Evolutionary conservation across 2,329 filamentous ascomycete species (phyloP).

Genomic region (Clathrospora elynae): DNA sequence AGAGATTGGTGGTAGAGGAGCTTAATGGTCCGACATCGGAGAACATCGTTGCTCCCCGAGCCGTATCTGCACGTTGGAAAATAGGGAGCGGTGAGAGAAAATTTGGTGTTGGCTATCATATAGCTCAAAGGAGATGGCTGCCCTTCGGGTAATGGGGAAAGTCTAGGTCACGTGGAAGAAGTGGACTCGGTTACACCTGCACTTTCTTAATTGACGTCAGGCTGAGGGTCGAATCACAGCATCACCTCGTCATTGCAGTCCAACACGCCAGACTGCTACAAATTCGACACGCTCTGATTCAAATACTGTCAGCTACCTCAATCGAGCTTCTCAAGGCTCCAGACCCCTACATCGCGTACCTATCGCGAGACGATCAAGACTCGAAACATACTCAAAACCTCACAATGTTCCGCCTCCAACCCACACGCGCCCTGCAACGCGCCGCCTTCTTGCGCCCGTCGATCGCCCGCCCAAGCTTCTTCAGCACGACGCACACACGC

Average conservation of each 20-base stretch:
- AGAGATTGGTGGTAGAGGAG: too few relatives aligned
- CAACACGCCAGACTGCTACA: too few relatives aligned
- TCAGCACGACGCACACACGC: constrained; percentile 30
- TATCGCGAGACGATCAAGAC: background rate
- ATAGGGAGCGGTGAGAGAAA: too few relatives aligned
- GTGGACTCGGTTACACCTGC: background rate
- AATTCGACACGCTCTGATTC: too few relatives aligned
- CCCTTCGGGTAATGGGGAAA: background rate
- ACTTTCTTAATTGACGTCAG: constrained; percentile 6
- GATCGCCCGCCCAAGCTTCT: constrained; percentile 21
- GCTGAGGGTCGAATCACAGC: constrained; percentile 7
- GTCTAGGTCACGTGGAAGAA: background rate
- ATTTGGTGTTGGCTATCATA: too few relatives aligned
- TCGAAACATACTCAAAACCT: background rate
- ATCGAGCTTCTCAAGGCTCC: background rate
- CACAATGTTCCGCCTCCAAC: constrained; percentile 36
- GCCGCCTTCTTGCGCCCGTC: constrained; percentile 17
- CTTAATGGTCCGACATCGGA: too few relatives aligned
- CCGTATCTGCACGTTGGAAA: too few relatives aligned
- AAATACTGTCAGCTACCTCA: constrained; percentile 6
- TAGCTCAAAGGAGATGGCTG: too few relatives aligned
- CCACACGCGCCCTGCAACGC: constrained; percentile 29
- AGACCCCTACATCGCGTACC: background rate
- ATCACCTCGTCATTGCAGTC: constrained; percentile 12
- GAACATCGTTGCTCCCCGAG: too few relatives aligned